Evolutionary conservation across 495 filamentous ascomycete genomes (phyloP), one percentile per base, ranked within the genome.

Genomic region (Xylaria cubensis): DNA sequence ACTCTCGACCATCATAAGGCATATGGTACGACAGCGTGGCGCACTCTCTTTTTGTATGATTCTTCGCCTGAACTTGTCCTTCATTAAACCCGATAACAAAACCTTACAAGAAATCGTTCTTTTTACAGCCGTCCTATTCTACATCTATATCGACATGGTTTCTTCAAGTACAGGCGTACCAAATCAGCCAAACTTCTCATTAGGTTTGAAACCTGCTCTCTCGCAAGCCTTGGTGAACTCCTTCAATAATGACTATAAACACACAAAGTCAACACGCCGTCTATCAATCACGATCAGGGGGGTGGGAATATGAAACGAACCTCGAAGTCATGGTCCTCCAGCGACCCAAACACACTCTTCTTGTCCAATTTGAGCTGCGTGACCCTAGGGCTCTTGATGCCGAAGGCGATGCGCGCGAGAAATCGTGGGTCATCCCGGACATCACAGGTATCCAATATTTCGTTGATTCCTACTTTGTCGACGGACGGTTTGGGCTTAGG

Each of bases 331-430:
- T 86, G 86, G 64, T 83, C 75, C n/a, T 70, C 80, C 79, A 90
- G 80, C 4, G 85, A 86, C 10, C 82, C 83, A 77, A 89, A 90
- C 2, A 85, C 79, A 0, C 19, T 12, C 15, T 74, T 64, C 34
- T 76, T 83, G 17, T 83, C 79, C 29, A 88, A 73, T 70, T 84
- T 87, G 69, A 86, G 74, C 29, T 69, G 55, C 4, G 75, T 78
- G 0, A 86, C 77, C 29, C 88, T 75, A 0, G 89, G 88, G 73
- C 87, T 90, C 56, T 78, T 77, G 59, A 91, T 88, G 0, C 89
- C 89, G 76, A 89, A 90, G 1, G 87, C 89, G 9, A 90, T 74
- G 26, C 84, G 78, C 0, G 89, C 86, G 13, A 91, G 73, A 62
- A 88, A 82, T 36, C 87, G 73, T 9, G 88, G 83, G 78, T 91